These are phyloP conservation scores for Apophysomyces elegans DNA, from an alignment of 371 early-diverging fungal species.

Conservation along the genomic window DNA sequence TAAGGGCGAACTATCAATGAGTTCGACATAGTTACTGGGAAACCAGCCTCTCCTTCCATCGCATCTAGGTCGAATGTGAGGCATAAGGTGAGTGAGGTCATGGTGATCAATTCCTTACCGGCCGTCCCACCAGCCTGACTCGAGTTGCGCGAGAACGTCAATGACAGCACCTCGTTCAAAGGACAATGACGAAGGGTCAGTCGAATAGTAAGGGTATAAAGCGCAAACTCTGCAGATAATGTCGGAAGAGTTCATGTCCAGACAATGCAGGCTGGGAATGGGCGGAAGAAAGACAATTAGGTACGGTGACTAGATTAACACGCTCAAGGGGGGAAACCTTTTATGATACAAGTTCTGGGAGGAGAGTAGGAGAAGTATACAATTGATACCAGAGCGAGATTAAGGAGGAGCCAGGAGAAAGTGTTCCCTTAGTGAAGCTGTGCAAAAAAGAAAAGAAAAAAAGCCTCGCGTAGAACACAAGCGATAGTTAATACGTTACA, in stretches of 20 bases:
- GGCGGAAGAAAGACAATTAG: conserved; percentile 5
- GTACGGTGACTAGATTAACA: conserved; percentile 6
- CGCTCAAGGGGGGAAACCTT: conserved; percentile 8
- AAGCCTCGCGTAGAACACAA: neutral
- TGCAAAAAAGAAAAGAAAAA: conserved; percentile 5
- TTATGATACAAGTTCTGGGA: conserved; percentile 5
- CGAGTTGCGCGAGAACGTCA: conserved; percentile 79
- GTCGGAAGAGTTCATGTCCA: conserved; percentile 27
- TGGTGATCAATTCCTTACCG: conserved; percentile 35
- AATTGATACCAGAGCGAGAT: conserved; percentile 5
- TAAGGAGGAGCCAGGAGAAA: conserved; percentile 5
- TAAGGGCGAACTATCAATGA: conserved; percentile 23
- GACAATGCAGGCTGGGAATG: conserved; percentile 10
- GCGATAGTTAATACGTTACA: neutral
- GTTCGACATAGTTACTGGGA: conserved; percentile 83
- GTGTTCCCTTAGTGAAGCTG: conserved; percentile 7
- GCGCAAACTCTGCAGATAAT: conserved; percentile 73
- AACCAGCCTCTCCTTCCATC: conserved; percentile 84
- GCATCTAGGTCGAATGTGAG: conserved; percentile 39
- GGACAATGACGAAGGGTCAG: conserved; percentile 72
- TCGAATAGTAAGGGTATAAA: conserved; percentile 78
- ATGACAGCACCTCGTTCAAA: conserved; percentile 82
- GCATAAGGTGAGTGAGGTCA: neutral
- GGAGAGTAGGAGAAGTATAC: conserved; percentile 7
- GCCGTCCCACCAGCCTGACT: conserved; percentile 95